Base-by-base conservation (phyloP, 495 filamentous ascomycete species). In the Aspergillus ellipticus region DNA sequence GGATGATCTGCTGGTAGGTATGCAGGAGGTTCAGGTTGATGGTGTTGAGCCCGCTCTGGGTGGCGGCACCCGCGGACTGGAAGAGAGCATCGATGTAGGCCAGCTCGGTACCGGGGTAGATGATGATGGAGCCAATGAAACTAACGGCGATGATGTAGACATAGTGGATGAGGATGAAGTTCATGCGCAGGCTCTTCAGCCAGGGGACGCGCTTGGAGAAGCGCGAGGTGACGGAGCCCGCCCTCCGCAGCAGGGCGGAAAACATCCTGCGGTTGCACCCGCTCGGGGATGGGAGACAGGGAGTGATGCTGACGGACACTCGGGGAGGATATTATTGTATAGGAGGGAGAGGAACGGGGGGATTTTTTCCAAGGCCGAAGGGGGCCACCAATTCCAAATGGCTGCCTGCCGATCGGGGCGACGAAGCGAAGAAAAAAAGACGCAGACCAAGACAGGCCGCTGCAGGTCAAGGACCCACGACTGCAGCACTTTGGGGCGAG, bases 31-130 rank as follows among this genome's bases (percentile, higher is more conserved):
- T 96, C 31, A 92, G 50, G 63, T 97, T 83, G 42, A 96, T 71
- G 17, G 91, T 86, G 70, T 98, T 98, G 55, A 99, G 74, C 0
- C 94, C 94, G 47, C 89, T 93, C 68, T 99, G 94, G 1, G 92
- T 97, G 52, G 88, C 83, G 33, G 87, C 79, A 13, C 95, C 92
- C 55, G 78, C 80, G 11, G 86, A 79, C 56, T 96, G 88, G 76
- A 96, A 90, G 16, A 99, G 81, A 13, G 92, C 89, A 79, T 99
- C 92, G 56, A 92, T 89, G 62, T 95, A 99, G 6, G 70, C 56
- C 39, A 99, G 65, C 6, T 80, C 63, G 15, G 78, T 79, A 13
- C 66, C 69, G n/a, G 80, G 76, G 56, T 81, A 96, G 15, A 97
- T 62, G 9, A 96, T 74, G 55, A 97, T 66, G 2, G 92, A 96